A percentile compares a stretch with the other conserved stretches of the same genome.
Conservation (phyloP, 352 stramenopile species). For the Phytopythium litorale region DNA sequence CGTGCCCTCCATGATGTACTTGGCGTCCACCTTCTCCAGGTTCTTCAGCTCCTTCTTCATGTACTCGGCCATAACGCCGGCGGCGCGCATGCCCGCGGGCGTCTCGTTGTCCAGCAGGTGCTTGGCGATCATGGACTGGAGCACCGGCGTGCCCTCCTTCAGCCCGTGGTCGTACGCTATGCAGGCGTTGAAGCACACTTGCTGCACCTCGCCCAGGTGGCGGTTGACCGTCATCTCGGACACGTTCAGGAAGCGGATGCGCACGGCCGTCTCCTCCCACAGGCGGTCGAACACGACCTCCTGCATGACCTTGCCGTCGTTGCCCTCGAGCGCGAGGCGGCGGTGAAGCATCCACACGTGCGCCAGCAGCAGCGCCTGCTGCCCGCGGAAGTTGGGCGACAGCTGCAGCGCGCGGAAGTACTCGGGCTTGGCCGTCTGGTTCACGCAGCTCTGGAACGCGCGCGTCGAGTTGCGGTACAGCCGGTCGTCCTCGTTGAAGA, state of each 20-base stretch:
- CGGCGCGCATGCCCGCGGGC: slow-evolving; percentile 45
- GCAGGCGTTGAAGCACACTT: slow-evolving; percentile 93
- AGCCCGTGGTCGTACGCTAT: slow-evolving; percentile 93
- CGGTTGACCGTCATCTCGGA: slow-evolving; percentile 96
- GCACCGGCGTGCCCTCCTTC: slow-evolving; percentile 44
- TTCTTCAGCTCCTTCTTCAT: slow-evolving; percentile 82
- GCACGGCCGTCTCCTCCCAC: slow-evolving; percentile 93
- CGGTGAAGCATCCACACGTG: slow-evolving; percentile 97
- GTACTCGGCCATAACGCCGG: slow-evolving; percentile 57
- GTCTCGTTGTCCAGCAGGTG: slow-evolving; percentile 77
- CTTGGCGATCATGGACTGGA: slow-evolving; percentile 65
- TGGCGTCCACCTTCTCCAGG: slow-evolving; percentile 67
- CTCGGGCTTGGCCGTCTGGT: slow-evolving; percentile 66
- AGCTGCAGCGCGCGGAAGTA: slow-evolving; percentile 71
- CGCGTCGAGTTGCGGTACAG: slow-evolving; percentile 68
- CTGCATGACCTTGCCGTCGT: slow-evolving; percentile 85
- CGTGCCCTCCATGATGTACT: slow-evolving; percentile 67
- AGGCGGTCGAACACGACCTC: slow-evolving; percentile 96
- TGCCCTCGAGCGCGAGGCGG: slow-evolving; percentile 81
- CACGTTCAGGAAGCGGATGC: slow-evolving; percentile 92
- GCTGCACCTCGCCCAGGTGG: slow-evolving; percentile 94
- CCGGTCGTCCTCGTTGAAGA: slow-evolving; percentile 83
- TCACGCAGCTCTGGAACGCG: slow-evolving; percentile 84
- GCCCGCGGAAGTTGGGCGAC: slow-evolving; percentile 85
- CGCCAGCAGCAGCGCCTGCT: slow-evolving; percentile 92